phyloP scores from a whole-genome alignment of 257 asterid genomes.

The Prunella vulgaris region DNA sequence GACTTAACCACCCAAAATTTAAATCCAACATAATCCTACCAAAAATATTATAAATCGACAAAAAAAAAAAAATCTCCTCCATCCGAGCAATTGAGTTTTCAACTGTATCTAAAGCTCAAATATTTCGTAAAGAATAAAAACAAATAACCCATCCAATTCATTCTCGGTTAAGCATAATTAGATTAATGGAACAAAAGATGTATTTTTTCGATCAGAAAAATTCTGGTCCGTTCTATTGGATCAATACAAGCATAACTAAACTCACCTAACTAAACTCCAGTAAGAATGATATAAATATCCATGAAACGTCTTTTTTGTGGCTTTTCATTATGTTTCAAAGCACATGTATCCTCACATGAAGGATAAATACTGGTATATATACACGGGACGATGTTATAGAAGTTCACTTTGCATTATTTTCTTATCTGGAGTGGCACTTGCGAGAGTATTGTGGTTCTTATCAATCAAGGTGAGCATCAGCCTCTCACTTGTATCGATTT shows the following conservation, averaged over 20 bases:
- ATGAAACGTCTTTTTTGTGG: background rate
- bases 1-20: background rate
- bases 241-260: background rate
- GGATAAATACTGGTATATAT: background rate
- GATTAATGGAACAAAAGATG: background rate
- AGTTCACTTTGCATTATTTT: background rate
- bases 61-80: background rate
- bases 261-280: conserved; percentile 4
- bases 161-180: background rate
- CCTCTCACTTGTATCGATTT: background rate
- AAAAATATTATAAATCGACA: background rate
- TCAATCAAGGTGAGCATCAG: conserved; percentile 5
- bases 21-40: background rate
- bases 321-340: conserved; percentile 10
- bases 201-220: background rate
- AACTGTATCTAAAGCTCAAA: background rate
- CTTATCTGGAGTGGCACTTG: background rate
- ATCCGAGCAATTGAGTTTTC: background rate
- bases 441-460: conserved; percentile 10
- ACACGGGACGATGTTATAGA: conserved; percentile 12
- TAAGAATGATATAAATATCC: conserved; percentile 3
- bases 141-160: background rate
- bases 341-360: background rate
- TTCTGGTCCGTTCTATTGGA: conserved; percentile 11
- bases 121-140: background rate